A percentile compares a stretch with the other conserved stretches of the same genome.
phyloP scores from a whole-genome alignment of 2,329 filamentous ascomycete genomes.

The Cercospora brassicicola region DNA sequence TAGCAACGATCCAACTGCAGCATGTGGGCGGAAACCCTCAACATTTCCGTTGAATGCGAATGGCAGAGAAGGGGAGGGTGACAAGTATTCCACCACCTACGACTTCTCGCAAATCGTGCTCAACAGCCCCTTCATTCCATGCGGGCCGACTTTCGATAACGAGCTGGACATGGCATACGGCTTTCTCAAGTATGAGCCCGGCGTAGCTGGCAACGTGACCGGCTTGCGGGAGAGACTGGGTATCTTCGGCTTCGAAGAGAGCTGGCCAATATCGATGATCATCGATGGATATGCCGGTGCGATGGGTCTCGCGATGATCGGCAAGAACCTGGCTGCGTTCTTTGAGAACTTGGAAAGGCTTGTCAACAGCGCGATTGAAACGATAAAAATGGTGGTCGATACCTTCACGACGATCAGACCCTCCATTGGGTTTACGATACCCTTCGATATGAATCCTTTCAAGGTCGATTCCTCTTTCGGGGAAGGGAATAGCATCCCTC shows the following conservation, averaged over 20 bases:
- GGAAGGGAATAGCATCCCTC: neutral
- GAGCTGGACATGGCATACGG: neutral
- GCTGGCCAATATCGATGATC: neutral
- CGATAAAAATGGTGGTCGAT: neutral
- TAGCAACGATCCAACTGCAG: neutral
- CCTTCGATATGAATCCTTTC: neutral
- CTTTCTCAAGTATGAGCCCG: neutral
- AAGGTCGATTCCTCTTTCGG: neutral
- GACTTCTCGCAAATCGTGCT: neutral
- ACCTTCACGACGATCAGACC: neutral
- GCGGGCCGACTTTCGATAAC: neutral
- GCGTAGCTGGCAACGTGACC: neutral
- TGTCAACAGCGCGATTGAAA: neutral
- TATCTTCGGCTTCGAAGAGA: neutral
- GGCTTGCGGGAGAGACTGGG: neutral
- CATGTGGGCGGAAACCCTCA: neutral
- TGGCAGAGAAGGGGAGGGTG: neutral
- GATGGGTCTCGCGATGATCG: no score
- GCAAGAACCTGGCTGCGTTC: no score
- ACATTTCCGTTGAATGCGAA: neutral
- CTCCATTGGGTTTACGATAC: neutral
- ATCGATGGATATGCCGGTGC: no score
- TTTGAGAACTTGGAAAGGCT: neutral
- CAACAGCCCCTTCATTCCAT: neutral
- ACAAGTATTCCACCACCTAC: neutral